These are phyloP conservation scores for Nitzschia putrida DNA, from an alignment of 108 stramenopile genomes.

Conservation along the genomic window DNA sequence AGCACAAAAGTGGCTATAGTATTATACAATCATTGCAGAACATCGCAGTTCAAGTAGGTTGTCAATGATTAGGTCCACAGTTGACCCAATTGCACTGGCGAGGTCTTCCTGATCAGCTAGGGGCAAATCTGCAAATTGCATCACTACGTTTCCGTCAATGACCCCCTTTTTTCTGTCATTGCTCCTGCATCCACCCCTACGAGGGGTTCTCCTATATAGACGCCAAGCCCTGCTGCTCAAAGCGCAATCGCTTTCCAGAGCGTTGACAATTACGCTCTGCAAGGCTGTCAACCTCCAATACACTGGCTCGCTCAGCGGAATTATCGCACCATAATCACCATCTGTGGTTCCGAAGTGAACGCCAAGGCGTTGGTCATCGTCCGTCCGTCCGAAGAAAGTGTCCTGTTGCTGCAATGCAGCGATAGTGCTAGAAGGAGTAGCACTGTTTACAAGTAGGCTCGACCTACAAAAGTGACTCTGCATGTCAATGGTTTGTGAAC, in stretches of 20 bases:
- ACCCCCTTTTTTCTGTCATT: constrained; percentile 89
- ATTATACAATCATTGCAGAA: constrained; percentile 46
- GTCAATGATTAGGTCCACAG: constrained; percentile 88
- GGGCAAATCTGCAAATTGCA: constrained; percentile 76
- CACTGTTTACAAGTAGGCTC: constrained; percentile 73
- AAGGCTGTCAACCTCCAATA: constrained; percentile 89
- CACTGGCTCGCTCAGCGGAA: constrained; percentile 84
- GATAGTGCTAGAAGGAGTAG: constrained; percentile 67
- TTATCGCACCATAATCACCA: constrained; percentile 73
- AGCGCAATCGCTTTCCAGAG: constrained; percentile 86
- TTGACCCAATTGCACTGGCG: constrained; percentile 92
- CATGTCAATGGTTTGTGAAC: constrained; percentile 76
- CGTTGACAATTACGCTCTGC: constrained; percentile 90
- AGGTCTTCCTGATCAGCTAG: constrained; percentile 89
- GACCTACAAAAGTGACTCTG: constrained; percentile 74
- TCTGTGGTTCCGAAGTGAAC: constrained; percentile 87
- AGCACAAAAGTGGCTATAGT: background rate
- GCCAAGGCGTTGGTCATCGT: constrained; percentile 86
- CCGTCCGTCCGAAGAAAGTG: constrained; percentile 65
- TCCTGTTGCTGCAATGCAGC: constrained; percentile 87
- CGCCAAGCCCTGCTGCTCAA: constrained; percentile 76
- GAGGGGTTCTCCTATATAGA: constrained; percentile 70
- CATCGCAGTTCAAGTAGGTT: constrained; percentile 85
- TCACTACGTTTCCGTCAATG: constrained; percentile 89
- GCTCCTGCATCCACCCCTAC: constrained; percentile 76